phyloP scores from a whole-genome alignment of 768 basidiomycete genomes.

The Gelatoporia subvermispora region DNA sequence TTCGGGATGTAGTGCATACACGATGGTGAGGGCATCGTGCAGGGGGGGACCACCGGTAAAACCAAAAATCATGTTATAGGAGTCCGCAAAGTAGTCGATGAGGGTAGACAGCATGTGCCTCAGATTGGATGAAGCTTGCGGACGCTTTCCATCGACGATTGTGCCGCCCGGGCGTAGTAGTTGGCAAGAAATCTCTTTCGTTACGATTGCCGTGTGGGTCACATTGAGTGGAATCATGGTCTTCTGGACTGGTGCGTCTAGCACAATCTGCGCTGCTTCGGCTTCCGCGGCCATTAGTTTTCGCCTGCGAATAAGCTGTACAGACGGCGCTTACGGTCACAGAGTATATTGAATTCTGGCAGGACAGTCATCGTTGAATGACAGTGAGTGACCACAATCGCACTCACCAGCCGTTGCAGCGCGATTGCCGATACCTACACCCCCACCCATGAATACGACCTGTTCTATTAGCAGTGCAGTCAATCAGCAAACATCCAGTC shows the following conservation, averaged over 20 bases:
- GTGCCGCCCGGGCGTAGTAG: conserved; percentile 36
- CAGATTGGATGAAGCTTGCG: conserved; percentile 39
- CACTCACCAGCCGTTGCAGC: conserved; percentile 63
- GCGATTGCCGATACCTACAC: conserved; percentile 77
- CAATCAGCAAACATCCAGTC: not conserved
- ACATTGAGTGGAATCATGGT: conserved; percentile 86
- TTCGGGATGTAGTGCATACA: conserved; percentile 65
- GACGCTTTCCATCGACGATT: conserved; percentile 5
- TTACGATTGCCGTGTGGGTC: conserved; percentile 81
- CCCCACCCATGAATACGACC: conserved; percentile 91
- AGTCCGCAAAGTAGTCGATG: conserved; percentile 65
- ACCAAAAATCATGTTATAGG: conserved; percentile 72
- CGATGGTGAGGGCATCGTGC: conserved; percentile 81
- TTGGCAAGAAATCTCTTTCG: conserved; percentile 41
- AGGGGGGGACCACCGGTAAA: conserved; percentile 84
- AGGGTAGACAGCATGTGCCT: conserved; percentile 72
- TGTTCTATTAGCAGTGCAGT: too few relatives aligned
- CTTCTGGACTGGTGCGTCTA: conserved; percentile 63
- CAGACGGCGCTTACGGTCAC: conserved; percentile 59
- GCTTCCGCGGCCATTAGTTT: conserved; percentile 34
- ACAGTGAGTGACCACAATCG: not conserved
- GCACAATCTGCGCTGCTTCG: conserved; percentile 78
- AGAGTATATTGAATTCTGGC: conserved; percentile 74
- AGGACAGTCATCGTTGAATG: not conserved
- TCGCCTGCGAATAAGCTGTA: too few relatives aligned